Evolutionary conservation across 164 flowering plant genomes (phyloP), one percentile per base, ranked within the genome.

Genomic region (Aristolochia fimbriata): DNA sequence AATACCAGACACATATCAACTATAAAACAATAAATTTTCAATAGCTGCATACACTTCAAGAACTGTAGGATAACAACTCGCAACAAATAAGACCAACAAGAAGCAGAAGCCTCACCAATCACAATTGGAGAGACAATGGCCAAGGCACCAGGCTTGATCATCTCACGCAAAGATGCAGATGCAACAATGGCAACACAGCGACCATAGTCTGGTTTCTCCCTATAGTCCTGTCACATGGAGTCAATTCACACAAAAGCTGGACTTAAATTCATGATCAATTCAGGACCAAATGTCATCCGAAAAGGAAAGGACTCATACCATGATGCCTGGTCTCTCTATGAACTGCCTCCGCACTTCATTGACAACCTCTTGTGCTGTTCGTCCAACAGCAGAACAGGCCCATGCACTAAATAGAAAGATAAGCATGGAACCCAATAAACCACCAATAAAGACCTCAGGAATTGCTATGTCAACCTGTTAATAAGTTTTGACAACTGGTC

Each of bases 381-480:
- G 82, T 51, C 99, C 99, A 69, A 94, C 99, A 24, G 99, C 99
- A 62, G 99, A 58, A 70, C 99, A 94, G 41, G 99, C 97, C 99
- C 99, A 94, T 53, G 91, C 99, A 79, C 99, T 94, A 65, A 94
- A 94, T 51, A 94, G 73, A 74, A 78, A 91, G 62, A 94, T 91
- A 65, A 94, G 93, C 99, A 94, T 94, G n/a, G 99, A 82, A 16
- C 99, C 99, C 73, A 94, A 73, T 69, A 94, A 74, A 51, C 99
- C 99, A 64, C 96, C 97, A 65, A 94, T 68, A 65, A 91, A 94
- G 61, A 94, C 95, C 77, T 93, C 99, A 11, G 99, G 99, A 71
- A 90, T 83, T 33, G 99, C 97, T 64, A 93, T 93, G 65, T 94
- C 99, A 71, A 94, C 99, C 99, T 94, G 81, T 24, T 61, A 66